phyloP scores from a whole-genome alignment of 768 basidiomycete genomes.

The Lyophyllum semitale region DNA sequence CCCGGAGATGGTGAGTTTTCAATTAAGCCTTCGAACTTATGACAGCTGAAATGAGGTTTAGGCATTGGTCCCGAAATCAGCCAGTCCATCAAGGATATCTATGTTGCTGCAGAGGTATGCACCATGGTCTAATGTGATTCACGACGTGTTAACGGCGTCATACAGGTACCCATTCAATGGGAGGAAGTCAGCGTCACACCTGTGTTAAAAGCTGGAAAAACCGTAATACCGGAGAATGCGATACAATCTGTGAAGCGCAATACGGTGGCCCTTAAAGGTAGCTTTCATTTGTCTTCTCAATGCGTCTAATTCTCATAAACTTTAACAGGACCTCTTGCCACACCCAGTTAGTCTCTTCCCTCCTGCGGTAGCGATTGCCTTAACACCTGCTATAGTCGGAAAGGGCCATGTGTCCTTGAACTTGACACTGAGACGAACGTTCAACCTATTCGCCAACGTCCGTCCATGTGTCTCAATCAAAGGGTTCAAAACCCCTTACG shows the following conservation, averaged over 20 bases:
- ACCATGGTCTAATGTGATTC: background rate
- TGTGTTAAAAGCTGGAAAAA: constrained; percentile 92
- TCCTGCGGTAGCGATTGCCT: background rate
- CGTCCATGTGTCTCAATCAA: constrained; percentile 94
- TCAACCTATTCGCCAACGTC: constrained; percentile 98
- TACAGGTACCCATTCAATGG: constrained; percentile 96
- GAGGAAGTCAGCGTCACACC: constrained; percentile 98
- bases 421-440: constrained; percentile 93
- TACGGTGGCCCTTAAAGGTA: constrained; percentile 97
- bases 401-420: constrained; percentile 99
- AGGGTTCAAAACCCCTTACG: constrained; percentile 98
- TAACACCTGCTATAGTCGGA: constrained; percentile 62
- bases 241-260: constrained; percentile 94
- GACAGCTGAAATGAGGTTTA: constrained; percentile 31
- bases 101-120: constrained; percentile 79
- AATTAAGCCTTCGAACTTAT: background rate
- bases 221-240: constrained; percentile 91
- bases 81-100: constrained; percentile 93
- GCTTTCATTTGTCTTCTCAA: constrained; percentile 16
- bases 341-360: constrained; percentile 75
- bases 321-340: constrained; percentile 83
- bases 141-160: background rate
- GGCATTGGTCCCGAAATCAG: constrained; percentile 99
- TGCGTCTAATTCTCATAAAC: background rate
- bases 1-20: constrained; percentile 84